These are phyloP conservation scores for Gossypium davidsonii DNA, from an alignment of 441 rosid species.

Conservation along the genomic window DNA sequence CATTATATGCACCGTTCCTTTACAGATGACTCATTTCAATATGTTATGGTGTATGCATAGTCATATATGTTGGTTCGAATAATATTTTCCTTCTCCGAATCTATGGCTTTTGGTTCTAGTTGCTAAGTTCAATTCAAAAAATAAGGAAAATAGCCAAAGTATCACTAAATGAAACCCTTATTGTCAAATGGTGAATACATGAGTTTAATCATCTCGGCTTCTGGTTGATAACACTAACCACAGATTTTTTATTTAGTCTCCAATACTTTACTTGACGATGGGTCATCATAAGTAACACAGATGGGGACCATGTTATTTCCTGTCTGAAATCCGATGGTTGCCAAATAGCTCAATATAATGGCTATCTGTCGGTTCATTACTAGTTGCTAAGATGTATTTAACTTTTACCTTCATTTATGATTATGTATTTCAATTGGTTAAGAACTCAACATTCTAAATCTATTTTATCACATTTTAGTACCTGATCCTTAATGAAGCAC, in stretches of 20 bases:
- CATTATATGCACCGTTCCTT: neutral
- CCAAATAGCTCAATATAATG: neutral
- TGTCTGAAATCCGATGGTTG: too few relatives aligned
- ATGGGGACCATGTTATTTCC: neutral
- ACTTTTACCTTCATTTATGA: too few relatives aligned
- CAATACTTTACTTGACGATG: neutral
- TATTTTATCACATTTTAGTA: neutral
- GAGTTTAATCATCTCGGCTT: neutral
- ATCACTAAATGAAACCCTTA: neutral
- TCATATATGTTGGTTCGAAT: neutral
- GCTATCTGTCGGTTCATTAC: neutral
- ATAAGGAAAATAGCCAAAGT: neutral
- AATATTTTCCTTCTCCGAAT: neutral
- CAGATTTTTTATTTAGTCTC: neutral
- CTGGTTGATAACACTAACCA: neutral
- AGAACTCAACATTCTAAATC: too few relatives aligned
- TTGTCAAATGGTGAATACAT: neutral
- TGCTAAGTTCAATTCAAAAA: slow-evolving; percentile 1
- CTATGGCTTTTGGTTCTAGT: neutral
- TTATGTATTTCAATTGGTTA: too few relatives aligned
- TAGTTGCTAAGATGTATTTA: neutral
- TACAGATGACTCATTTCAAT: neutral
- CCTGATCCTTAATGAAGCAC: neutral
- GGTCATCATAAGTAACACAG: neutral
- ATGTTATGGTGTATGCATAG: neutral